Percentiles rank a stretch among this genome's conserved stretches.
These are phyloP conservation scores for Candida boleticola DNA, from an alignment of 805 yeast species.

Conservation along the genomic window DNA sequence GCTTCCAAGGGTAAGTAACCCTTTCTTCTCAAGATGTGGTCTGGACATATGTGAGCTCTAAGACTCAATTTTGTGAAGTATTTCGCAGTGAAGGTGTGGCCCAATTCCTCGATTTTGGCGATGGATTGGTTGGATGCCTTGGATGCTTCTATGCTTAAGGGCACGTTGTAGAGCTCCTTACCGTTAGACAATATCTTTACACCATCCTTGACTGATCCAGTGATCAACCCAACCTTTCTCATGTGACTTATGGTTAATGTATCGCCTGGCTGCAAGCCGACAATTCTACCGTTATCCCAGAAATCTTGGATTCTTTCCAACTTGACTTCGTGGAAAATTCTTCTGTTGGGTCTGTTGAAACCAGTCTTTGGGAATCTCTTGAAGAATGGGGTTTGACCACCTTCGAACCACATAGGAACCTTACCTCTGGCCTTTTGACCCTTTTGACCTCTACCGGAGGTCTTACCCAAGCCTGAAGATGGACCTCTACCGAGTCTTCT, in stretches of 20 bases:
- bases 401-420: constrained; percentile 93
- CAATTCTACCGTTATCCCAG: constrained; percentile 63
- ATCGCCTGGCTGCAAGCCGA: constrained; percentile 52
- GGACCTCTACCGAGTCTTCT: constrained; percentile 96
- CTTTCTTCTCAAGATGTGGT: constrained; percentile 60
- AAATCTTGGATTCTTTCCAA: constrained; percentile 69
- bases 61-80: constrained; percentile 64
- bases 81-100: constrained; percentile 71
- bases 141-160: constrained; percentile 77
- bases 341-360: constrained; percentile 63
- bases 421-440: constrained; percentile 97
- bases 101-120: constrained; percentile 63
- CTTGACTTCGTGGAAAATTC: constrained; percentile 56
- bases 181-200: constrained; percentile 78
- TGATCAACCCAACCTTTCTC: constrained; percentile 69
- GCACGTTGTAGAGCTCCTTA: constrained; percentile 45
- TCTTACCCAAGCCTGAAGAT: constrained; percentile 88
- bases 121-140: constrained; percentile 78
- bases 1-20: constrained; percentile 84
- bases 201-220: constrained; percentile 74
- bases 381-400: constrained; percentile 95
- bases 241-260: constrained; percentile 72
- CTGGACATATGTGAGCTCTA: constrained; percentile 75
- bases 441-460: constrained; percentile 96
- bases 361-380: constrained; percentile 87